Percentiles rank a stretch among this genome's conserved stretches.
Evolutionary conservation across 148 eudicot species (phyloP).

Genomic region (Vaccinium macrocarpon): DNA sequence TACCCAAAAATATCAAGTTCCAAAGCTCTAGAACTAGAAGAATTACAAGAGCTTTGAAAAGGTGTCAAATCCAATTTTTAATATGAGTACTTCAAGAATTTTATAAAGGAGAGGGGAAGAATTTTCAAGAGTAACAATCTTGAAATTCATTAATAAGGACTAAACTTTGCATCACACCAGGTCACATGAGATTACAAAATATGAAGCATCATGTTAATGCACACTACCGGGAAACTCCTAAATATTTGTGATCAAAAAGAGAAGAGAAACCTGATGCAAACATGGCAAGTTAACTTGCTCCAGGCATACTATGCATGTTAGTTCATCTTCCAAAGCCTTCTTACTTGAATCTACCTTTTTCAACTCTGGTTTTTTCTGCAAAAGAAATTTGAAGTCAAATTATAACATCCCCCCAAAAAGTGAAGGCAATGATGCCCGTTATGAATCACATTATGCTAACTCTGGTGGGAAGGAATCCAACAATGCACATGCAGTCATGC

Average conservation of each 20-base stretch:
- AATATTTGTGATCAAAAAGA: neutral
- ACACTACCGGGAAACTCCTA: neutral
- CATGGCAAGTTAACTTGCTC: slow-evolving; percentile 55
- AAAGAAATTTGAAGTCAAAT: neutral
- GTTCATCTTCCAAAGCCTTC: slow-evolving; percentile 28
- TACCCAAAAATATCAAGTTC: neutral
- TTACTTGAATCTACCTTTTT: slow-evolving; percentile 16
- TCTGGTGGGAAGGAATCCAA: neutral
- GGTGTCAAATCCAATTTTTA: neutral
- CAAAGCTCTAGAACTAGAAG: neutral
- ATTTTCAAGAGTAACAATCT: neutral
- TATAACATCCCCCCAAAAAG: neutral
- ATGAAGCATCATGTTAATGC: neutral
- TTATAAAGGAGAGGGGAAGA: neutral
- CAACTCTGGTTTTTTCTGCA: slow-evolving; percentile 29
- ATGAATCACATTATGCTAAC: neutral
- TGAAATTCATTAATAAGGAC: neutral
- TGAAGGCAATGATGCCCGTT: neutral
- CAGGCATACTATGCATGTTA: slow-evolving; percentile 47
- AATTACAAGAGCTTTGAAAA: neutral
- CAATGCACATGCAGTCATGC: neutral
- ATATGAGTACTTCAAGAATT: neutral
- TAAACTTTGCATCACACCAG: neutral
- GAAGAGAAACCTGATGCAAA: slow-evolving; percentile 43
- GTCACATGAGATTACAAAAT: neutral